phyloP scores from a whole-genome alignment of 1,284 basidiomycete genomes.

The Cronartium ribicola region DNA sequence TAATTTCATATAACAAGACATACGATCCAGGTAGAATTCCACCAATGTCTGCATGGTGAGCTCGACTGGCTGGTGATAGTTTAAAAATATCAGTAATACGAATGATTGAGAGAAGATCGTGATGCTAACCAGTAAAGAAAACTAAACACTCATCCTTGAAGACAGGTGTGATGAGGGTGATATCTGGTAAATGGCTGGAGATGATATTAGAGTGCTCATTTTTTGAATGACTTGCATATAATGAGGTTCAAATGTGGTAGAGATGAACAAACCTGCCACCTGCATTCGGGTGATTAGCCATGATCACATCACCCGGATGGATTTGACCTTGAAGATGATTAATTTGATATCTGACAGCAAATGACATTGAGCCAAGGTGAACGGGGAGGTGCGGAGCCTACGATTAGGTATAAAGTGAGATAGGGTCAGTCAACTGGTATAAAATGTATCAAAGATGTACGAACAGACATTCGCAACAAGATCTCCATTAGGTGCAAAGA shows the following conservation, averaged over 20 bases:
- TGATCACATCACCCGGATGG: conserved; percentile 80
- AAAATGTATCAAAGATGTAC: not conserved
- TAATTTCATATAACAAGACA: not conserved
- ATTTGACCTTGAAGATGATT: conserved; percentile 62
- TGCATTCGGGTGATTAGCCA: conserved; percentile 83
- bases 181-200: conserved; percentile 48
- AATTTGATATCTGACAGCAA: conserved; percentile 82
- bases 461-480: conserved; percentile 70
- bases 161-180: conserved; percentile 36
- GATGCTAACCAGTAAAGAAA: conserved; percentile 30
- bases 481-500: conserved; percentile 84
- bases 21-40: conserved; percentile 64
- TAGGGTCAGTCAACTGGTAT: not conserved
- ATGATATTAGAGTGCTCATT: no score
- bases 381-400: conserved; percentile 60
- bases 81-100: not conserved
- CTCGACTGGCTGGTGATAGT: conserved; percentile 26
- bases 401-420: not conserved
- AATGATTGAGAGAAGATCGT: not conserved
- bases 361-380: conserved; percentile 55
- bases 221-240: not conserved
- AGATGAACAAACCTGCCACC: conserved; percentile 58
- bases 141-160: conserved; percentile 23
- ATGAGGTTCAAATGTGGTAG: not conserved
- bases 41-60: conserved; percentile 50